Evolutionary conservation across 2,329 filamentous ascomycete species (phyloP).

Genomic region (Curvularia verruculosa): DNA sequence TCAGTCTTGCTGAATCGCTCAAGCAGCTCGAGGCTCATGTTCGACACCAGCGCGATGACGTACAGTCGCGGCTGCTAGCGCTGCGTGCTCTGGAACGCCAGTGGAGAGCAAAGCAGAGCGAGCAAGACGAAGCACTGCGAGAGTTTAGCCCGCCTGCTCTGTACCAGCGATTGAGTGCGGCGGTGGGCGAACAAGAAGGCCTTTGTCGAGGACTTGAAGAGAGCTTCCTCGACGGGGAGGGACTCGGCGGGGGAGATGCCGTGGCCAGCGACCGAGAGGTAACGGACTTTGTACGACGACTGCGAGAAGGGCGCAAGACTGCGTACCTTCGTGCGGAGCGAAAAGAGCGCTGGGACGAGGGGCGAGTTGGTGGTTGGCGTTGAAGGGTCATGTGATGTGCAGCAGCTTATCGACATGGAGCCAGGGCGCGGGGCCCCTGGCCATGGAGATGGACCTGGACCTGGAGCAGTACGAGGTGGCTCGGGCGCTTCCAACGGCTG

Average conservation of each 20-base stretch:
- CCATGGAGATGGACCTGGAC: no score
- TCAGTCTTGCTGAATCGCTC: slow-evolving; percentile 70
- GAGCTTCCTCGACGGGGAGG: slow-evolving; percentile 78
- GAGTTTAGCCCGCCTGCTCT: slow-evolving; percentile 86
- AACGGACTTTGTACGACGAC: slow-evolving; percentile 80
- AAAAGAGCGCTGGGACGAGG: slow-evolving; percentile 94
- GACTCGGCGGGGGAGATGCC: slow-evolving; percentile 49
- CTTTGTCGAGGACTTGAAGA: slow-evolving; percentile 86
- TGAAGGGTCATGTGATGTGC: slow-evolving; percentile 16
- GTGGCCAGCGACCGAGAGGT: slow-evolving; percentile 79
- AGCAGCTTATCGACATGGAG: background rate
- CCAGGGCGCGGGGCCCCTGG: no score
- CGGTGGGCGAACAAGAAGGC: slow-evolving; percentile 80
- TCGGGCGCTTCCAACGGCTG: background rate
- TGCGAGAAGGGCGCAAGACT: slow-evolving; percentile 78
- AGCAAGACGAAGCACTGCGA: slow-evolving; percentile 83
- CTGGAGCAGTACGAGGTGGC: background rate
- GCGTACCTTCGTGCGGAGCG: slow-evolving; percentile 83
- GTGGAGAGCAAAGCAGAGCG: slow-evolving; percentile 85
- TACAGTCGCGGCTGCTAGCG: slow-evolving; percentile 81
- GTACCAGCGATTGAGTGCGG: slow-evolving; percentile 79
- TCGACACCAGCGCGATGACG: slow-evolving; percentile 67
- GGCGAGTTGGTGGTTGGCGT: slow-evolving; percentile 91
- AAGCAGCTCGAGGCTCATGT: slow-evolving; percentile 65
- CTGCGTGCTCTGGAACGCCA: slow-evolving; percentile 89